phyloP scores from a whole-genome alignment of 805 yeast genomes.

The Wickerhamomyces queroliae region DNA sequence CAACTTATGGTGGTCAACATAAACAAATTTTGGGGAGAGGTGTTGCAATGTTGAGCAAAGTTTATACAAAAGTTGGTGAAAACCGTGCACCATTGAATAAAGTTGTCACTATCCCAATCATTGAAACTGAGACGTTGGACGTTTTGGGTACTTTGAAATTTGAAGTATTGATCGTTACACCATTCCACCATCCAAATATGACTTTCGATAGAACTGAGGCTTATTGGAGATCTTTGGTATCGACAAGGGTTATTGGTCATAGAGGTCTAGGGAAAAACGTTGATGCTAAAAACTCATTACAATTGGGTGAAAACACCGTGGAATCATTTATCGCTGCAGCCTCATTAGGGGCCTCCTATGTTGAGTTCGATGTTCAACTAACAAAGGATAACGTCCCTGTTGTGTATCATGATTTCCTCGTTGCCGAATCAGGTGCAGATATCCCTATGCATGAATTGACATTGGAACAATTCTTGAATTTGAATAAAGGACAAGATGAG shows the following conservation, averaged over 20 bases:
- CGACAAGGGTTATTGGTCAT: constrained; percentile 92
- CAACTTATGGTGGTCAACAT: constrained; percentile 62
- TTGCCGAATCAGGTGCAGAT: constrained; percentile 93
- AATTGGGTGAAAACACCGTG: constrained; percentile 91
- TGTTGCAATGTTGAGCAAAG: constrained; percentile 61
- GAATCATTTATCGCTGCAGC: constrained; percentile 96
- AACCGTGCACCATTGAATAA: constrained; percentile 63
- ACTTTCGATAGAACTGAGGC: constrained; percentile 62
- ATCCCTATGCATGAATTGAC: constrained; percentile 94
- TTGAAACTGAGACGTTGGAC: constrained; percentile 66
- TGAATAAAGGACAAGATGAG: constrained; percentile 25
- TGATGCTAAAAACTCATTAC: constrained; percentile 66
- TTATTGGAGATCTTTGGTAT: constrained; percentile 86
- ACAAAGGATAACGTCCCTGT: constrained; percentile 91
- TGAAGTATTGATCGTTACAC: constrained; percentile 63
- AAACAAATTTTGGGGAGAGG: constrained; percentile 71
- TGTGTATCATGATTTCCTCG: constrained; percentile 89
- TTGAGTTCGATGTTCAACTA: constrained; percentile 93
- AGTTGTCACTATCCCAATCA: constrained; percentile 64
- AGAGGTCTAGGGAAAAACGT: constrained; percentile 91
- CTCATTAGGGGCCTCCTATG: constrained; percentile 91
- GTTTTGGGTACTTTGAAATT: constrained; percentile 74
- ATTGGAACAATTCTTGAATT: constrained; percentile 75
- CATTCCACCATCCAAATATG: constrained; percentile 70
- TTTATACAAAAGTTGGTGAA: constrained; percentile 61